These are phyloP conservation scores for Arachnopeziza araneosa DNA, from an alignment of 2,329 filamentous ascomycete species.

Conservation along the genomic window DNA sequence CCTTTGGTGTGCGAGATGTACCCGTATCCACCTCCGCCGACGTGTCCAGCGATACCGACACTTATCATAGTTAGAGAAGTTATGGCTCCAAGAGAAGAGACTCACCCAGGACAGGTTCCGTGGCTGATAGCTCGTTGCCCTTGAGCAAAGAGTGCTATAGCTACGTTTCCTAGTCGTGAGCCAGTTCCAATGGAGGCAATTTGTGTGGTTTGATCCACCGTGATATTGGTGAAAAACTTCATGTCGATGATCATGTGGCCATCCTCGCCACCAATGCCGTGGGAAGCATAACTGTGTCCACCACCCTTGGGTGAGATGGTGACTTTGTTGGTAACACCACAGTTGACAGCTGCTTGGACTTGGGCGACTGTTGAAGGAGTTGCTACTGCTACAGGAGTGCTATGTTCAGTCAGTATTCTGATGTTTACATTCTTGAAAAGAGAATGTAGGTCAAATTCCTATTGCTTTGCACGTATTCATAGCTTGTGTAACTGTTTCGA, in stretches of 20 bases:
- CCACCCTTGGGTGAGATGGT: conserved; percentile 46
- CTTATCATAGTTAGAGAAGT: neutral
- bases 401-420: neutral
- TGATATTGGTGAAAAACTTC: conserved; percentile 44
- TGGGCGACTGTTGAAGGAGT: conserved; percentile 11
- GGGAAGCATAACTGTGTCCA: conserved; percentile 49
- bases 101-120: conserved; percentile 38
- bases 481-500: neutral
- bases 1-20: conserved; percentile 17
- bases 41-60: conserved; percentile 16
- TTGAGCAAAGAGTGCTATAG: conserved; percentile 31
- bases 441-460: neutral
- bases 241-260: conserved; percentile 51
- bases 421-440: neutral
- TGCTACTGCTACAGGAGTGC: conserved; percentile 6
- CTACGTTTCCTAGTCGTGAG: conserved; percentile 39
- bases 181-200: conserved; percentile 35
- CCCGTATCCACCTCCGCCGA: conserved; percentile 16
- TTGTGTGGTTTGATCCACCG: conserved; percentile 37
- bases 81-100: neutral
- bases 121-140: conserved; percentile 35
- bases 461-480: neutral
- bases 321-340: conserved; percentile 36
- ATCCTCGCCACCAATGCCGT: conserved; percentile 40
- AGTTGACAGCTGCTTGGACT: conserved; percentile 41